phyloP scores from a whole-genome alignment of 306 rosid genomes.

The Biancaea sappan region DNA sequence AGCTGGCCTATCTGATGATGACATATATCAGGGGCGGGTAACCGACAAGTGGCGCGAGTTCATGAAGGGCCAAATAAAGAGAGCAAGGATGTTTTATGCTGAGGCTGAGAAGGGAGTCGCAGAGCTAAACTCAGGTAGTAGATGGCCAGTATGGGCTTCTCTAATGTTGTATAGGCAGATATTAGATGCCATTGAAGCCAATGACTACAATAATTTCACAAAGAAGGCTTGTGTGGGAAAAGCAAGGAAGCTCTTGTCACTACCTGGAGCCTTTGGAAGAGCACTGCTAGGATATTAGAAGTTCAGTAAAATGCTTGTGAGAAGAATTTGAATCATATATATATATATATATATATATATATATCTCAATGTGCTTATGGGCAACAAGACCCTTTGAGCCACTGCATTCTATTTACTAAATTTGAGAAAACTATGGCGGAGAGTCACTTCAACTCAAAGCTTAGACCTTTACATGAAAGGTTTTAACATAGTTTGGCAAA shows the following conservation, averaged over 20 bases:
- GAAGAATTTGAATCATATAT: too few species aligned
- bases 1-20: slow-evolving; percentile 61
- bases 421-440: too few species aligned
- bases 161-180: slow-evolving; percentile 76
- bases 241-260: slow-evolving; percentile 63
- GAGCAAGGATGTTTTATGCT: slow-evolving; percentile 86
- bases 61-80: slow-evolving; percentile 82
- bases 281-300: too few species aligned
- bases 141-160: slow-evolving; percentile 94
- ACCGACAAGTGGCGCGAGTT: slow-evolving; percentile 85
- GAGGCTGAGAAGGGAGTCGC: slow-evolving; percentile 84
- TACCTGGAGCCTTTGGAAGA: too few species aligned
- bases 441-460: too few species aligned
- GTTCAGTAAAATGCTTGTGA: too few species aligned
- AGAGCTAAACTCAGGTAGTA: slow-evolving; percentile 75
- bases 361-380: too few species aligned
- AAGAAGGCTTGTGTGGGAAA: slow-evolving; percentile 80
- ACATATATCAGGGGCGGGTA: slow-evolving; percentile 67
- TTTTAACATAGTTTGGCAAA: too few species aligned
- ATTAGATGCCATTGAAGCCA: slow-evolving; percentile 86
- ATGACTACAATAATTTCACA: slow-evolving; percentile 83
- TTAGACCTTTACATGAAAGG: too few species aligned
- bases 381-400: too few species aligned
- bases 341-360: too few species aligned
- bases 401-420: too few species aligned